Conservation (phyloP, 257 asterid genomes). For the Forsythia suspensa region DNA sequence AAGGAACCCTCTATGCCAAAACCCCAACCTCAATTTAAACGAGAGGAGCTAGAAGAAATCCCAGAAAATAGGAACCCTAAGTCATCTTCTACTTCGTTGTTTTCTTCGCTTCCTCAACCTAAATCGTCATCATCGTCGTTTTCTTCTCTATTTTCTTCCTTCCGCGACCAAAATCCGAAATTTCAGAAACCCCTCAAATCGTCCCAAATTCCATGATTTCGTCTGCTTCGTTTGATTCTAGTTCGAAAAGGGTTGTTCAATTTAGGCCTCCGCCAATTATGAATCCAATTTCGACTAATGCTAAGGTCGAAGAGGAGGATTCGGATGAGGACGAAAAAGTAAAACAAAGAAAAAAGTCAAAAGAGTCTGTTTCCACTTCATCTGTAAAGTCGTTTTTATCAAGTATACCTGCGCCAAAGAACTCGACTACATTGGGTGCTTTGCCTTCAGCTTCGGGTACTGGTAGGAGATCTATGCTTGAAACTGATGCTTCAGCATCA, state of each 20-base stretch:
- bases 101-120: constrained; percentile 64
- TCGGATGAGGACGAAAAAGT: constrained; percentile 55
- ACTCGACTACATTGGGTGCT: constrained; percentile 64
- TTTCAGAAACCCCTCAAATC: constrained; percentile 10
- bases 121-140: constrained; percentile 45
- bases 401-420: constrained; percentile 80
- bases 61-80: constrained; percentile 32
- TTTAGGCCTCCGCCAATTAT: constrained; percentile 61
- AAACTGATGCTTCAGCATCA: too few species aligned
- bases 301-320: constrained; percentile 49
- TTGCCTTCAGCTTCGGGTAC: constrained; percentile 58
- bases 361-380: constrained; percentile 35
- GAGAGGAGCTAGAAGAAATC: constrained; percentile 12
- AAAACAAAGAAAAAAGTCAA: constrained; percentile 41
- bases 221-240: constrained; percentile 3
- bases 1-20: constrained; percentile 4
- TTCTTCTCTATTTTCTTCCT: constrained; percentile 27
- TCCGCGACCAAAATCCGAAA: constrained; percentile 32
- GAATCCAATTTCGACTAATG: constrained; percentile 26
- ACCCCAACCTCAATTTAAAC: constrained; percentile 18
- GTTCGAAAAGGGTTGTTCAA: constrained; percentile 63
- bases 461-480: constrained; percentile 67
- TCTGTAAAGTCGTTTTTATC: constrained; percentile 54
- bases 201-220: not conserved
- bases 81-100: constrained; percentile 37